Evolutionary conservation across 2,329 filamentous ascomycete genomes (phyloP).

Genomic region (Dactylellina sp.): DNA sequence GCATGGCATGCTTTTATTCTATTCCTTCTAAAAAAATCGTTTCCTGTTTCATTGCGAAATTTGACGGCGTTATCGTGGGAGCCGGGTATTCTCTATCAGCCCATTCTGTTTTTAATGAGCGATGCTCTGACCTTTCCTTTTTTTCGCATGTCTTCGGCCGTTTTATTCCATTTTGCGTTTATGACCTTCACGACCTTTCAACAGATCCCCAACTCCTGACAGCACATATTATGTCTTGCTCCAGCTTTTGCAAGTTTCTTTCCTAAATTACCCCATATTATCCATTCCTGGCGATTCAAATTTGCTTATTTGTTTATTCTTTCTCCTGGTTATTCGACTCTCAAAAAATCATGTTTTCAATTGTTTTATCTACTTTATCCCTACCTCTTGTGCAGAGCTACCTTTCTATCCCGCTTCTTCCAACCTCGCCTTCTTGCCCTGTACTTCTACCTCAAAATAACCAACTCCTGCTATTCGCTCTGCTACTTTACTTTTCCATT

Average conservation of each 20-base stretch:
- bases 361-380: constrained; percentile 12
- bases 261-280: not conserved
- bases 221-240: constrained; percentile 27
- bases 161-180: constrained; percentile 22
- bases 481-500: constrained; percentile 11
- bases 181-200: constrained; percentile 52
- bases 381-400: not conserved
- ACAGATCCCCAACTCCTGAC: constrained; percentile 10
- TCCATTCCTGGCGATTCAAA: constrained; percentile 16
- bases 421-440: constrained; percentile 4
- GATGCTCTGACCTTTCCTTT: constrained; percentile 28
- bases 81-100: constrained; percentile 35
- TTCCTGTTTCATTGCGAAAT: constrained; percentile 27
- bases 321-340: not conserved
- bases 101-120: constrained; percentile 26
- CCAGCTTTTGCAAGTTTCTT: constrained; percentile 22
- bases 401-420: constrained; percentile 6
- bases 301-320: constrained; percentile 8
- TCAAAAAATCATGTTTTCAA: not conserved
- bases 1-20: constrained; percentile 14
- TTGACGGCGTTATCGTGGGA: constrained; percentile 46
- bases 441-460: constrained; percentile 28
- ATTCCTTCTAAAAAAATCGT: constrained; percentile 20
- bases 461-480: constrained; percentile 11
- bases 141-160: constrained; percentile 25